Conservation (phyloP, 768 basidiomycete species). For the Xerocomellus intermedius region DNA sequence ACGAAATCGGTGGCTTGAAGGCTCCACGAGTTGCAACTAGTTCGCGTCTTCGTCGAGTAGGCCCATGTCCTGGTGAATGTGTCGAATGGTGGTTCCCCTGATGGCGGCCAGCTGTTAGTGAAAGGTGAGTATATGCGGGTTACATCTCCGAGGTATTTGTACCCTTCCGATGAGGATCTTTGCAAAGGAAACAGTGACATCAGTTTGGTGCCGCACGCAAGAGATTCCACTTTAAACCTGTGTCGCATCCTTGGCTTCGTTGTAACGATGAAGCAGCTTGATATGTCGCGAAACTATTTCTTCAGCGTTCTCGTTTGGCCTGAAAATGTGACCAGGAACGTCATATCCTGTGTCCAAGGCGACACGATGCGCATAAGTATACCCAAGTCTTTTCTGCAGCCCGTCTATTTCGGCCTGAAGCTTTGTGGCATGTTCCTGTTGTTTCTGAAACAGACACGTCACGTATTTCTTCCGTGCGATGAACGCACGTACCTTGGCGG, state of each 20-base stretch:
- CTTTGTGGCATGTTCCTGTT: conserved; percentile 46
- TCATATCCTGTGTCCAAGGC: not conserved
- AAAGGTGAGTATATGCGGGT: conserved; percentile 12
- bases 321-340: conserved; percentile 15
- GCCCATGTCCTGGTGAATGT: conserved; percentile 72
- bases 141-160: conserved; percentile 14
- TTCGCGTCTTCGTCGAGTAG: conserved; percentile 56
- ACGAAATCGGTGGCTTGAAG: not conserved
- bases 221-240: conserved; percentile 46
- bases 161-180: conserved; percentile 82
- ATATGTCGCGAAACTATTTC: conserved; percentile 66
- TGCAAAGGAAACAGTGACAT: not conserved
- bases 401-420: conserved; percentile 49
- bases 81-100: conserved; percentile 66
- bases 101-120: conserved; percentile 62
- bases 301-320: conserved; percentile 49
- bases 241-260: conserved; percentile 80
- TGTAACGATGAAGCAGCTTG: conserved; percentile 69
- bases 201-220: not conserved
- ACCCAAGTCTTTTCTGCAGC: conserved; percentile 50
- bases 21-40: conserved; percentile 4
- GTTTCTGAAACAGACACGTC: conserved; percentile 38
- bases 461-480: not conserved
- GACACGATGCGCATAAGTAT: conserved; percentile 8
- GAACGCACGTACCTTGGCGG: conserved; percentile 25